Evolutionary conservation across 495 filamentous ascomycete genomes (phyloP).

Genomic region (Hyphodiscus hymeniophilus): DNA sequence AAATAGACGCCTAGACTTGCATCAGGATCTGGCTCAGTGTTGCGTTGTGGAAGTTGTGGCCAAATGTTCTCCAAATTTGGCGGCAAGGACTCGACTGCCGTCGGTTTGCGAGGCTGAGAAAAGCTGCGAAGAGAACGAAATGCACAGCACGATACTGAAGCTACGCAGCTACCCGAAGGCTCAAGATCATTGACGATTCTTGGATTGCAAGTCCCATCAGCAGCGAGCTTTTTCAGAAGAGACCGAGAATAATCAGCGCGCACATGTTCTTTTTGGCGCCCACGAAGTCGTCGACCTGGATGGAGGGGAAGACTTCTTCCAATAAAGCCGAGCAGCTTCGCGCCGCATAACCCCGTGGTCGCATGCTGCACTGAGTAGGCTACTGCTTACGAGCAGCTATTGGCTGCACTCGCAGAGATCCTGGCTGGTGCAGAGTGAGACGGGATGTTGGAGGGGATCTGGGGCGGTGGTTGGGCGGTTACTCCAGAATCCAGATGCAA

Average conservation of each 20-base stretch:
- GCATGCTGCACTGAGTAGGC: constrained; percentile 11
- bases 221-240: background rate
- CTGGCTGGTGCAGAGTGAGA: constrained; percentile 6
- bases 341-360: constrained; percentile 8
- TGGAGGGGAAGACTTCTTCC: constrained; percentile 7
- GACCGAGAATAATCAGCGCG: background rate
- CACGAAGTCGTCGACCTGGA: background rate
- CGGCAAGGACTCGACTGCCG: background rate
- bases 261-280: constrained; percentile 2
- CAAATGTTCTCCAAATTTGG: background rate
- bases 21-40: background rate
- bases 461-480: constrained; percentile 17
- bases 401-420: constrained; percentile 1
- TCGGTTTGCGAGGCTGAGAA: background rate
- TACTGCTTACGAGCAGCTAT: background rate
- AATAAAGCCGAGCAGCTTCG: constrained; percentile 13
- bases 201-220: background rate
- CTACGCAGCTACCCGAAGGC: too few species aligned
- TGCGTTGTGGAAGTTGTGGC: too few species aligned
- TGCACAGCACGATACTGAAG: too few species aligned
- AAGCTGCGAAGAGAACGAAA: background rate
- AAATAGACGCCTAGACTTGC: constrained; percentile 17
- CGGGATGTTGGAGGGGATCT: constrained; percentile 11
- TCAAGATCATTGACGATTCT: background rate
- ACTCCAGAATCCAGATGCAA: too few species aligned